Base-by-base conservation (phyloP, 148 eudicot species). In the Chenopodium album region DNA sequence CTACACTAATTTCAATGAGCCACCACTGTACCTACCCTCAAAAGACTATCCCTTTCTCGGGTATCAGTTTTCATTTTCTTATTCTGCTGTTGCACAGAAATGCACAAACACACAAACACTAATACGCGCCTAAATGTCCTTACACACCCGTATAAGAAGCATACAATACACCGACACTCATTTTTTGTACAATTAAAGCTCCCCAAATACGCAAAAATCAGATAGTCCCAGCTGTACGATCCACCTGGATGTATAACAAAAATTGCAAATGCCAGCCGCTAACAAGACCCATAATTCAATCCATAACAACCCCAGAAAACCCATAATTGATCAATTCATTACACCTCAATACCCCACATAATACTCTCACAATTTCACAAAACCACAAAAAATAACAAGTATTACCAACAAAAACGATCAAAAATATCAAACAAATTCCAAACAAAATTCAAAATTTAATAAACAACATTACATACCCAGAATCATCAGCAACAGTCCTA, bases 401-500 rank as follows among this genome's bases (percentile, higher is more conserved):
- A 64, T 26, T 6, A 31, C 16, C 9, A 32, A 9, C 20, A 31
- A 32, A 67, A 2, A 29, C 1, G 46, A 69, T 67, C 2, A 69
- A 8, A 31, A 14, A 32, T 1, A 32, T 1, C 71, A 31, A 0
- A 31, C 9, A 69, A 68, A 28, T 32, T 5, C 1, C 46, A 69
- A 7, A 69, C 14, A n/a, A 19, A 12, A 23, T 41, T 31, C 28
- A 62, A 34, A 54, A 4, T 29, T 56, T 54, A 22, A 54, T 34
- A 59, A 34, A 59, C 20, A 54, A 20, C 7, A 46, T 16, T 64
- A 46, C 75, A 63, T 91, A 94, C 98, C 98, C 93, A 32, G 82
- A 73, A 76, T 86, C 64, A 82, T 92, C 94, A 67, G 82, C 32
- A 73, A 94, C 86, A 20, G 89, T 87, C 87, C 93, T 86, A 0